Base-by-base conservation (phyloP, 495 filamentous ascomycete genomes). In the Penicillium verhagenii region DNA sequence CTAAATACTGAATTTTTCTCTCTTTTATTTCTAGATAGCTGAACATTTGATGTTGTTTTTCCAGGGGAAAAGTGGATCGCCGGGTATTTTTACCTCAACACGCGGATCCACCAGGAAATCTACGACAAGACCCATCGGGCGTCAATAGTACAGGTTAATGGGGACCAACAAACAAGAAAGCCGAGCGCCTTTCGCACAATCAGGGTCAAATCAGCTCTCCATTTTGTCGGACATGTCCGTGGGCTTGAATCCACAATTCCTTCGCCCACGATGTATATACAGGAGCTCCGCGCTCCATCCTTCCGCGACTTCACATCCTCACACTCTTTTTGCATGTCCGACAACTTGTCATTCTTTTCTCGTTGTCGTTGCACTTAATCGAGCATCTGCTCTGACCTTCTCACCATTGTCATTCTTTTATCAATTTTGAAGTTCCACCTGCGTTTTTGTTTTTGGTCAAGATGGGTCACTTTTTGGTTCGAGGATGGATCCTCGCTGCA, bases 191-290 rank as follows among this genome's bases (percentile, higher is more conserved):
- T 14, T 35, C 19, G 42, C 0, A 38, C 28, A 18, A 28, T 31
- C 8, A 43, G 37, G n/a, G 35, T 31, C 0, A 35, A 35, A n/a
- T 35, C 4, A 14, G 0, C 6, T 28, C 20, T 52, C 16, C 24
- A n/a, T 16, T 48, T 18, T 7, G 26, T 52, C 50, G 50, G 50
- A 6, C 24, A 43, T 40, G 37, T 48, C 50, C 38, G 50, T 44
- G 13, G 19, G 16, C 25, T 6, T 28, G 7, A 18, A 42, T 20
- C 25, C 3, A n/a, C 14, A 40, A 7, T n/a, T n/a, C n/a, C n/a
- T n/a, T n/a, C n/a, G n/a, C n/a, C n/a, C n/a, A n/a, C 28, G 50
- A 44, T 29, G 14, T 44, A 52, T 52, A 44, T 52, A 52, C 50
- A 52, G 25, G 1, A 31, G 23, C 6, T 13, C 21, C 25, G 6